Base-by-base conservation (phyloP, 1,284 basidiomycete genomes). In the Kwoniella shivajii region DNA sequence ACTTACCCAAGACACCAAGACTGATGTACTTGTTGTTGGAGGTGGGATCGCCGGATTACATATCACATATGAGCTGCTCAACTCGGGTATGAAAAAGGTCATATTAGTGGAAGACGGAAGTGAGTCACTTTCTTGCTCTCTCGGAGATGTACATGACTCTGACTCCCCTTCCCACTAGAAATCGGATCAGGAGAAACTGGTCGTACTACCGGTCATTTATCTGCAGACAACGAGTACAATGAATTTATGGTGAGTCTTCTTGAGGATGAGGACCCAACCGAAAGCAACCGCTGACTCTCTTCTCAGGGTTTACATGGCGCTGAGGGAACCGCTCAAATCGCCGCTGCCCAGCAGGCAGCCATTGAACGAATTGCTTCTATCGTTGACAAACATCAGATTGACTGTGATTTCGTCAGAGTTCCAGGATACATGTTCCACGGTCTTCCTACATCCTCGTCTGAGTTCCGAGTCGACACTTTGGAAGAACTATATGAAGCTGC, bases 401-500 rank as follows among this genome's bases (percentile, higher is more conserved):
- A 62, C 29, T 65, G 63, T 45, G 63, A 62, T 36, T 65, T 65
- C 37, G 53, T 43, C 16, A 51, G 63, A 6, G 3, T 60, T 13
- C 52, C 57, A 2, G 63, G 63, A 22, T 65, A 65, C 63, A 65
- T 65, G 63, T 65, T 65, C 51, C 58, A 62, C 6, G 60, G 63
- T 6, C 47, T 60, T 2, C 48, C 63, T 6, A 45, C 54, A 9
- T 14, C n/a, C n/a, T 26, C 33, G 27, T 37, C 51, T 5, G 50
- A 62, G 9, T 65, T 48, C 41, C 50, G 55, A 46, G n/a, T 55
- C 5, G 52, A 60, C 20, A 65, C 58, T 11, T 38, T 65, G 2
- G 44, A 57, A 43, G 47, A 54, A 31, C 22, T 65, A 11, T 65
- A 59, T 29, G 43, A 62, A n/a, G 57, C 63, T 6, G 60, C 56